These are phyloP conservation scores for Alloteropsis angusta DNA, from an alignment of 202 grass and related monocot species.

Conservation along the genomic window DNA sequence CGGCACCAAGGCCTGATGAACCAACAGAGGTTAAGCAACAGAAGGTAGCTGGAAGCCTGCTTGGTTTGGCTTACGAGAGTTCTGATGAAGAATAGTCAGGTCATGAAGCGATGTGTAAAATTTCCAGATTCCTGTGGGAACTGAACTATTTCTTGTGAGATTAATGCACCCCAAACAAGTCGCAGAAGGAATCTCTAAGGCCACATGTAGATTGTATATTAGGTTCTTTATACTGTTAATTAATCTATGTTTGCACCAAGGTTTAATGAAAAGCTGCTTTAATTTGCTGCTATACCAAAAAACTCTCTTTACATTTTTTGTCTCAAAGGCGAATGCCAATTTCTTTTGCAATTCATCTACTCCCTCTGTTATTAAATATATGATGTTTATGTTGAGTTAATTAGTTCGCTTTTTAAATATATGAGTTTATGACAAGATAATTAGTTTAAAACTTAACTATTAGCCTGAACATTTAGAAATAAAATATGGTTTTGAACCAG, in stretches of 20 bases:
- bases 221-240: slow-evolving; percentile 13
- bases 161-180: not conserved
- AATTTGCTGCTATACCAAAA: not conserved
- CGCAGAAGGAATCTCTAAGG: not conserved
- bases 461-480: too few relatives aligned
- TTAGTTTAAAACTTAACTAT: too few relatives aligned
- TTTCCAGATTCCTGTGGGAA: not conserved
- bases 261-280: not conserved
- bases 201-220: slow-evolving; percentile 29
- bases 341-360: too few relatives aligned
- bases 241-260: slow-evolving; percentile 13
- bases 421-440: too few relatives aligned
- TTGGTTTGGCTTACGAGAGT: slow-evolving; percentile 82
- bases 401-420: too few relatives aligned
- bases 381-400: too few relatives aligned
- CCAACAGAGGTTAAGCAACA: slow-evolving; percentile 12
- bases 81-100: slow-evolving; percentile 61
- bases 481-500: too few relatives aligned
- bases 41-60: slow-evolving; percentile 36
- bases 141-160: not conserved
- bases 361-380: too few relatives aligned
- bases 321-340: not conserved
- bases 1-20: slow-evolving; percentile 22
- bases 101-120: not conserved
- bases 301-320: not conserved